phyloP scores from a whole-genome alignment of 1,139 yeast species.

The Tardiomyces depauwii region DNA sequence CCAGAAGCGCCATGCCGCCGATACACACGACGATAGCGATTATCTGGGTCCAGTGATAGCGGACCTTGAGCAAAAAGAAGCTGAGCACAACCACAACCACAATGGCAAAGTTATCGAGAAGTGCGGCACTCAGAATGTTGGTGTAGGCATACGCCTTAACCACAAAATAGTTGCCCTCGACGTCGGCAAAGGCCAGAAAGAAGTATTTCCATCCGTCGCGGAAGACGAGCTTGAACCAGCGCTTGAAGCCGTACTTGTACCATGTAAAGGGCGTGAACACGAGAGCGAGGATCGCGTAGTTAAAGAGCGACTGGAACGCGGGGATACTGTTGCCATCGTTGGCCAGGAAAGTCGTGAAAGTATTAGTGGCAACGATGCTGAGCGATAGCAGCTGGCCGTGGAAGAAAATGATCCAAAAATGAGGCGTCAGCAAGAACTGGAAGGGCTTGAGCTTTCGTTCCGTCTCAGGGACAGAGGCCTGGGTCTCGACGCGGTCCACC shows the following conservation, averaged over 20 bases:
- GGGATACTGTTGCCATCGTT: slow-evolving; percentile 30
- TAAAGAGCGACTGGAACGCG: slow-evolving; percentile 33
- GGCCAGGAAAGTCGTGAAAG: slow-evolving; percentile 30
- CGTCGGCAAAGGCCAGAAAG: slow-evolving; percentile 33
- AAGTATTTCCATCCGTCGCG: slow-evolving; percentile 34
- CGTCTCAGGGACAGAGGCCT: background rate
- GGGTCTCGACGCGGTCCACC: background rate
- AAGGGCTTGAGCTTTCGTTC: slow-evolving; percentile 10
- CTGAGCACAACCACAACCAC: slow-evolving; percentile 33
- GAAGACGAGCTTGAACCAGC: slow-evolving; percentile 20
- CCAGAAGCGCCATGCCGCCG: slow-evolving; percentile 33
- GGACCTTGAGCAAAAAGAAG: slow-evolving; percentile 30
- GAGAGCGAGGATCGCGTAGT: slow-evolving; percentile 28
- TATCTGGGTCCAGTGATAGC: slow-evolving; percentile 35
- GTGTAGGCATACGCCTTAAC: slow-evolving; percentile 35
- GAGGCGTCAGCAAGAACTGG: slow-evolving; percentile 23
- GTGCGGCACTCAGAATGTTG: slow-evolving; percentile 31
- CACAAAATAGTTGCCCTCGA: slow-evolving; percentile 34
- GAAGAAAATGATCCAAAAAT: slow-evolving; percentile 32
- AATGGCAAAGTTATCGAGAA: slow-evolving; percentile 34
- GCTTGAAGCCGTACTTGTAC: slow-evolving; percentile 28
- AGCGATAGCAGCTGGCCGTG: slow-evolving; percentile 33
- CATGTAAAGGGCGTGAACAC: slow-evolving; percentile 30
- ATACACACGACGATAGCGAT: slow-evolving; percentile 31
- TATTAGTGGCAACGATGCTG: slow-evolving; percentile 32